Base-by-base conservation (phyloP, 2,329 filamentous ascomycete genomes). In the Coniochaeta pulveracea region DNA sequence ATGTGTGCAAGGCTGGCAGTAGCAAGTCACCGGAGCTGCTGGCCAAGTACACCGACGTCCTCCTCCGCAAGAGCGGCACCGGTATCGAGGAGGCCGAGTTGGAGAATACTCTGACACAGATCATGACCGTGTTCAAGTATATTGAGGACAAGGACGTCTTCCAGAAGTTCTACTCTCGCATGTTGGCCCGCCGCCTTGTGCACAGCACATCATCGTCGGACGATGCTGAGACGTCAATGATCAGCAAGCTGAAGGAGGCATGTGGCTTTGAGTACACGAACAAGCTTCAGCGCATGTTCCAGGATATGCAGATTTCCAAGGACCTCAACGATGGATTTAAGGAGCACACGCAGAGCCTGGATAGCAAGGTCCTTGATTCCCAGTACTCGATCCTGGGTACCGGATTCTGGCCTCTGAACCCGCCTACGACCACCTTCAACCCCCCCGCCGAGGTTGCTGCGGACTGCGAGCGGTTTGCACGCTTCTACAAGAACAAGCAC, bases 121-220 rank as follows among this genome's bases (percentile, higher is more conserved):
- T 98, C 48, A 98, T 98, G 91, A 95, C 89, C 2, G 85, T 98
- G 35, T 98, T 98, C 74, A 96, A 96, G 64, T 98, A 98, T 59
- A 96, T 98, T 42, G 91, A 98, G 55, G 93, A 98, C 61, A 98
- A 98, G 68, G 91, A 98, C 51, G 93, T 98, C 5, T 98, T 98
- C 71, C 91, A 96, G 58, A 98, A 96, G 58, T 98, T 95, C 61
- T 98, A 98, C 61, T 93, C 89, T 2, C 83, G 88, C 41, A 94
- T 94, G 80, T 65, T 98, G 47, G 91, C 91, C 32, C 85, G 93
- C 55, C 85, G 91, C 48, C 64, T 98, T 35, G 91, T 98, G 12
- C 85, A 95, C 56, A 86, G 83, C 55, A 95, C 82, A 54, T 96
- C 91, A 0, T 91, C 91, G 3, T 95, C 88, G 3, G 88, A 94